Conservation (phyloP, 768 basidiomycete genomes). For the Harrya chromipes region DNA sequence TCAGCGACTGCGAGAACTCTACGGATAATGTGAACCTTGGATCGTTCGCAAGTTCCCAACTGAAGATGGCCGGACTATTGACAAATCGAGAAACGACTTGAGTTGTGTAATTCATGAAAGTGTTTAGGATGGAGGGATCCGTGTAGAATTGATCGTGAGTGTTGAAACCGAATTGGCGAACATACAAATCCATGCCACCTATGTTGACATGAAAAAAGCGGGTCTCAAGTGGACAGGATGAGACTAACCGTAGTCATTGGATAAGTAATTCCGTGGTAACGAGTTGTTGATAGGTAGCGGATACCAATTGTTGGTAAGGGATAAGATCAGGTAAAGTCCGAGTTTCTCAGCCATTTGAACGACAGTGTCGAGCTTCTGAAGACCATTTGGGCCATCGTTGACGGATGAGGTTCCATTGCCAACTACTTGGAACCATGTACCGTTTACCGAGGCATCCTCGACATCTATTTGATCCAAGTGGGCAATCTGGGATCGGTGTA, state of each 20-base stretch:
- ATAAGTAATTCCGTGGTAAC: slow-evolving; percentile 50
- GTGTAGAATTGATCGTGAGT: slow-evolving; percentile 61
- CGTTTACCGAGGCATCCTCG: slow-evolving; percentile 47
- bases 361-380: slow-evolving; percentile 61
- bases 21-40: slow-evolving; percentile 41
- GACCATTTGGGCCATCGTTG: slow-evolving; percentile 59
- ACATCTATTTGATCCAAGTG: slow-evolving; percentile 42
- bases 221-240: not conserved
- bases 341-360: slow-evolving; percentile 52
- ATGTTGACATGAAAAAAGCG: slow-evolving; percentile 8
- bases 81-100: slow-evolving; percentile 55
- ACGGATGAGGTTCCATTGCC: slow-evolving; percentile 51
- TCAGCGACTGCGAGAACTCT: not conserved
- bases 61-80: slow-evolving; percentile 49
- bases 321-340: slow-evolving; percentile 49
- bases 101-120: slow-evolving; percentile 57
- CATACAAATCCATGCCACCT: slow-evolving; percentile 70
- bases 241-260: slow-evolving; percentile 56
- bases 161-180: slow-evolving; percentile 41
- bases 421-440: slow-evolving; percentile 64
- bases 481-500: not conserved
- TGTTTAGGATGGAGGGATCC: slow-evolving; percentile 43
- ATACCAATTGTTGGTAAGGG: slow-evolving; percentile 64
- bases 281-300: slow-evolving; percentile 43
- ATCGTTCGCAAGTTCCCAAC: slow-evolving; percentile 67